These are phyloP conservation scores for Astathelohania contejeani DNA, from an alignment of 371 early-diverging fungal species.

Conservation along the genomic window DNA sequence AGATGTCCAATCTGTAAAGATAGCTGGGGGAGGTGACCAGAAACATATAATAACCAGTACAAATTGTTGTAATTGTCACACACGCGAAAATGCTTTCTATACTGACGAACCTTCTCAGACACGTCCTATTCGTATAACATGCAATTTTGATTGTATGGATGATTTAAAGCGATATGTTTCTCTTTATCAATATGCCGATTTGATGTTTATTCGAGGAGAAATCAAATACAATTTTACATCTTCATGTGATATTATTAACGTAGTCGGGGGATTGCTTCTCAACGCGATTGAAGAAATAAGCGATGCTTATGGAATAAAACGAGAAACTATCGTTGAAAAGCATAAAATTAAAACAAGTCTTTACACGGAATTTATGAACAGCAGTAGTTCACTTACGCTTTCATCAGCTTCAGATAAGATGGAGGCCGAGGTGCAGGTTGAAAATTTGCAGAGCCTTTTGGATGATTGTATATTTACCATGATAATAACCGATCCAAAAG, in stretches of 20 bases:
- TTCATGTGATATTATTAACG: background rate
- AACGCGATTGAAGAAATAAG: background rate
- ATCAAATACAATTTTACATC: background rate
- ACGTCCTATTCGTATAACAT: too few species aligned
- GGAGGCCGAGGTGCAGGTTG: background rate
- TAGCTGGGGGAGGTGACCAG: too few species aligned
- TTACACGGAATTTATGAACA: background rate
- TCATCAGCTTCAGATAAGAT: too few species aligned
- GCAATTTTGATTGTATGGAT: background rate
- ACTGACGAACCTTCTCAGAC: too few species aligned
- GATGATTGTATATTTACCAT: constrained; percentile 15
- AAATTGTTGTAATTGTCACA: too few species aligned
- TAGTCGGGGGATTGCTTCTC: background rate
- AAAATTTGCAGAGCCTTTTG: background rate
- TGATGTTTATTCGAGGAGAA: background rate
- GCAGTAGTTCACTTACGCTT: background rate
- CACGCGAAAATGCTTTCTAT: too few species aligned
- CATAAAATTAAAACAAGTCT: background rate
- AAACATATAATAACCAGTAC: too few species aligned
- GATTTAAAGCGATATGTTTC: background rate
- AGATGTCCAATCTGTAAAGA: too few species aligned
- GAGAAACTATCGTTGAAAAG: background rate
- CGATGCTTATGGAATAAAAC: background rate
- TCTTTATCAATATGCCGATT: background rate
- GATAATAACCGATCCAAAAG: constrained; percentile 26